Evolutionary conservation across 495 filamentous ascomycete genomes (phyloP).

Genomic region (Pyronema omphalodes): DNA sequence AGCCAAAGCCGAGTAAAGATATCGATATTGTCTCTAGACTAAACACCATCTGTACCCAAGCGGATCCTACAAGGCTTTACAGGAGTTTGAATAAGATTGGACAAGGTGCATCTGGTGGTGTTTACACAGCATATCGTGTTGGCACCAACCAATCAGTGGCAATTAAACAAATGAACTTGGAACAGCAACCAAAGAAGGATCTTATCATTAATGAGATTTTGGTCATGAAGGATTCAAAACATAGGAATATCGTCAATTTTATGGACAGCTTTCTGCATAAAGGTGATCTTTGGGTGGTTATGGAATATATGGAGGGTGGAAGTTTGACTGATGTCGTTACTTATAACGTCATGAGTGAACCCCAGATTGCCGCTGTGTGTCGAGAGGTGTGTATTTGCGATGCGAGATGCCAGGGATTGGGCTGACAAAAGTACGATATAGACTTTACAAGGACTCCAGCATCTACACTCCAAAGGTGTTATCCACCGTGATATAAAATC

Average conservation of each 20-base stretch:
- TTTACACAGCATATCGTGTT: constrained; percentile 78
- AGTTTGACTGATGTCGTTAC: constrained; percentile 96
- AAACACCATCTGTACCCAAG: constrained; percentile 72
- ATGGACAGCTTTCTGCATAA: constrained; percentile 83
- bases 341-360: constrained; percentile 96
- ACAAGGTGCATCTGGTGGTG: constrained; percentile 90
- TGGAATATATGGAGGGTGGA: constrained; percentile 99
- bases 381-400: constrained; percentile 43
- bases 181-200: constrained; percentile 97
- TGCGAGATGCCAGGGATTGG: constrained; percentile 1
- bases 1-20: constrained; percentile 29
- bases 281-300: constrained; percentile 92
- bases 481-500: constrained; percentile 99
- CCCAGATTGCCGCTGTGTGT: constrained; percentile 90
- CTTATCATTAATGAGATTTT: constrained; percentile 97
- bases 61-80: constrained; percentile 75
- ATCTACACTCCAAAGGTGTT: constrained; percentile 91
- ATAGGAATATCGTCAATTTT: constrained; percentile 98
- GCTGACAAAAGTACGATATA: constrained; percentile 21
- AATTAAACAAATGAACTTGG: constrained; percentile 99
- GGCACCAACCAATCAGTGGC: constrained; percentile 74
- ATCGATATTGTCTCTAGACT: constrained; percentile 71
- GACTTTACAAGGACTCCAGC: constrained; percentile 80
- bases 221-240: constrained; percentile 97
- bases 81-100: constrained; percentile 85